Base-by-base conservation (phyloP, 2,329 filamentous ascomycete species). In the Raffaelea albimanens region DNA sequence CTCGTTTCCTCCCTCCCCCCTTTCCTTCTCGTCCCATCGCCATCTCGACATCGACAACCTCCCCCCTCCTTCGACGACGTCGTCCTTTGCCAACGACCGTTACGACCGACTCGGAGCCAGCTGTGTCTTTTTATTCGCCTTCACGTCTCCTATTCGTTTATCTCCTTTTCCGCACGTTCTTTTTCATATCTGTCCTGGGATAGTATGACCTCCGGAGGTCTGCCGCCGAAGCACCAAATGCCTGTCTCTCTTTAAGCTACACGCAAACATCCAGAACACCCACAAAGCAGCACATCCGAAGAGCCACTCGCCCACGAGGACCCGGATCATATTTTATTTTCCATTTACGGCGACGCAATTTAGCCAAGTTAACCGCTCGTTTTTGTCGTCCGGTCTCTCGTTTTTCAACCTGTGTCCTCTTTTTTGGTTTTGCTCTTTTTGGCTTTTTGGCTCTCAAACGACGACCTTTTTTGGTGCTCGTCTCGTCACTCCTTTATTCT, bases 351-450 rank as follows among this genome's bases (percentile, higher is more conserved):
- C n/a, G 31, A 47, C 19, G 18, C 23, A 8, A 29, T 43, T 38
- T 43, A 43, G 46, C 46, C 46, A 45, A 43, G 43, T 36, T 20
- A 5, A 33, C 21, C n/a, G 4, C 4, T 16, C 13, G 5, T 29
- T 29, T 29, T 29, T 13, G 25, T 29, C 31, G 67, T 68, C 68
- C 66, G 68, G 56, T 63, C 65, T 60, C 67, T 67, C 69, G 72
- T 69, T 52, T 70, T 70, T 70, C 58, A 53, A 54, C 46, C 47
- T 39, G 34, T 33, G 41, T 43, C n/a, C 29, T 25, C n/a, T 23
- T 41, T 45, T 25, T 48, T 13, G 16, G 18, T 31, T 43, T 42
- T 18, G 22, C n/a, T 34, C n/a, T 33, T 45, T 36, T 18, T 20
- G 25, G n/a, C 40, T 18, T 29, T 19, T n/a, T 21, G 31, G 25